Base-by-base conservation (phyloP, 352 stramenopile genomes). In the Thraustochytrium sp. region DNA sequence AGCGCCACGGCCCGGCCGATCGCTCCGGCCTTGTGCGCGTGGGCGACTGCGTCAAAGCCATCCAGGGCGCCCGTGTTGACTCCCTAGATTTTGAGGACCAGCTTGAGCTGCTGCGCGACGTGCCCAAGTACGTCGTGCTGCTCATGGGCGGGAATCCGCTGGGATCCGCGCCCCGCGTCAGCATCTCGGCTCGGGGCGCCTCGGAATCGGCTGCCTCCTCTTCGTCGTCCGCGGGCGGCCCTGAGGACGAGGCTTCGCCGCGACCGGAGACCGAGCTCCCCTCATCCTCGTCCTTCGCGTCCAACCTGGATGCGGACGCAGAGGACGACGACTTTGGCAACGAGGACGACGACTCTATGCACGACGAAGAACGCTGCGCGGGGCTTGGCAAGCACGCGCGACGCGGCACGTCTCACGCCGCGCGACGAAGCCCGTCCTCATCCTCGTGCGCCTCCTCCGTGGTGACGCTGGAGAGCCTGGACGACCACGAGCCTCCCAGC, bases 81-180 rank as follows among this genome's bases (percentile, higher is more conserved):
- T 44, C 42, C n/a, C 42, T 72, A 13, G 9, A 21, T 21, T 72
- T 72, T 72, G 26, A 5, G 11, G 59, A 72, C 16, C 59, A 72
- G 36, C 59, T 72, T 18, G 26, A 46, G 2, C 42, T 72, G 59
- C 42, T 72, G 16, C 34, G 59, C 36, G 59, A 72, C 26, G 59
- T 46, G 36, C 59, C 59, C 29, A 72, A 72, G 59, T 72, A 72
- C 59, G 26, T 72, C 59, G 26, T 72, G 18, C 59, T 72, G 11
- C 5, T 72, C 13, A 13, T 72, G 4, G 13, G 59, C 36, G 18
- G 46, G n/a, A n/a, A n/a, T n/a, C n/a, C n/a, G n/a, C n/a, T n/a
- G n/a, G n/a, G n/a, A n/a, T n/a, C n/a, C n/a, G n/a, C n/a, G n/a
- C n/a, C 51, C 51, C 9, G 4, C 51, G 21, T 11, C 51, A 16